Percentiles rank a stretch among this genome's conserved stretches.
phyloP scores from a whole-genome alignment of 345 rosid genomes.

The Iberis pinnata region DNA sequence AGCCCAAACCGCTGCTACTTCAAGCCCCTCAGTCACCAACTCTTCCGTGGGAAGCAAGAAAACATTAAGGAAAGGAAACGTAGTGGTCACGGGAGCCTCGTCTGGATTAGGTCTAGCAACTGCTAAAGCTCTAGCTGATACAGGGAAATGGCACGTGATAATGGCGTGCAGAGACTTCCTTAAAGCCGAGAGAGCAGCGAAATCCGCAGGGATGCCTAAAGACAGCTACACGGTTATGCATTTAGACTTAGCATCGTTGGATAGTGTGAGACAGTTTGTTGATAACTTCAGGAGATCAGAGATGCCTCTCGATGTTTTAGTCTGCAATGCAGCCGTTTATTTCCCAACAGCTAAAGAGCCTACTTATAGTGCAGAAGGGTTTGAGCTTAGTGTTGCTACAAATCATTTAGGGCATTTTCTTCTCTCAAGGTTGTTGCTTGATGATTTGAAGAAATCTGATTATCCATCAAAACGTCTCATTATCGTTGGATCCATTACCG shows the following conservation, averaged over 20 bases:
- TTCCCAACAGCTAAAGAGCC: constrained; percentile 93
- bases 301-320: constrained; percentile 78
- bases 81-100: constrained; percentile 80
- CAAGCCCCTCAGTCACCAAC: constrained; percentile 43
- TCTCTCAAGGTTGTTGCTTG: constrained; percentile 74
- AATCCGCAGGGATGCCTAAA: constrained; percentile 52
- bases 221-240: constrained; percentile 86
- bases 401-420: constrained; percentile 96
- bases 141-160: constrained; percentile 84
- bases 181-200: constrained; percentile 30
- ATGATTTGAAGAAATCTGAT: constrained; percentile 73
- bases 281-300: constrained; percentile 58
- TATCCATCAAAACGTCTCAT: constrained; percentile 81
- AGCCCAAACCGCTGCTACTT: constrained; percentile 66
- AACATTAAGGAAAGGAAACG: constrained; percentile 71
- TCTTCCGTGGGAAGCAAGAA: constrained; percentile 58
- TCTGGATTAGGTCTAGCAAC: constrained; percentile 90
- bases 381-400: constrained; percentile 89
- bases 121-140: constrained; percentile 81
- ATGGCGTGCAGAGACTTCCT: constrained; percentile 85
- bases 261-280: constrained; percentile 88
- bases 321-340: constrained; percentile 97
- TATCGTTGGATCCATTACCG: constrained; percentile 93
- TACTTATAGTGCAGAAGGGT: constrained; percentile 90
- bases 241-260: constrained; percentile 81